phyloP scores from a whole-genome alignment of 257 asterid species.

The Fraxinus americana region DNA sequence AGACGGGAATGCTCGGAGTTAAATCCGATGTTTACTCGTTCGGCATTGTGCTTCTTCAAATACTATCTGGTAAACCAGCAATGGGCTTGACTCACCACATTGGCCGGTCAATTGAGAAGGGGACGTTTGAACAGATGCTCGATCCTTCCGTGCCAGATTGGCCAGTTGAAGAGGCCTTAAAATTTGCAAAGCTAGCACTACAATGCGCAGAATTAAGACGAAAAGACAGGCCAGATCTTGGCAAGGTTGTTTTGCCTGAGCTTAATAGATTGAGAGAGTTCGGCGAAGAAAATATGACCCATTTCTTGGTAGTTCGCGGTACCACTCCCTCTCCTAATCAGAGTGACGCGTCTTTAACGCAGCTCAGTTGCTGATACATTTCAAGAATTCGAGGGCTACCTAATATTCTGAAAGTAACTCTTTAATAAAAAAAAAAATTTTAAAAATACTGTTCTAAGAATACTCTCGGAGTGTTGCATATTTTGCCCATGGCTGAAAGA shows the following conservation, averaged over 20 bases:
- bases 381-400: background rate
- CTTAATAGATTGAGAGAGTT: conserved; percentile 56
- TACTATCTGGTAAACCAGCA: conserved; percentile 69
- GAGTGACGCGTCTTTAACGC: conserved; percentile 25
- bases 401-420: background rate
- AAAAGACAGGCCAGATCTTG: conserved; percentile 88
- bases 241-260: conserved; percentile 62
- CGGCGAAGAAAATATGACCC: conserved; percentile 45
- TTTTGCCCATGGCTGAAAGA: background rate
- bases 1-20: conserved; percentile 91
- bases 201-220: conserved; percentile 76
- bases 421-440: no score
- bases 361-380: conserved; percentile 23
- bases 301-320: conserved; percentile 32
- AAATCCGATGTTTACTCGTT: conserved; percentile 86
- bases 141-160: conserved; percentile 71
- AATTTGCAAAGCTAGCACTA: conserved; percentile 58
- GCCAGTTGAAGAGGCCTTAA: conserved; percentile 72
- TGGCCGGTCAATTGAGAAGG: conserved; percentile 52
- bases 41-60: conserved; percentile 70
- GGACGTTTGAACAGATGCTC: conserved; percentile 51
- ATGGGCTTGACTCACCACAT: conserved; percentile 73
- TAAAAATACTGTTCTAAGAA: background rate
- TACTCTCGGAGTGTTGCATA: no score
- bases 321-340: conserved; percentile 30